Evolutionary conservation across 768 basidiomycete species (phyloP), one percentile per base, ranked within the genome.

Genomic region (Filobasidium floriforme): DNA sequence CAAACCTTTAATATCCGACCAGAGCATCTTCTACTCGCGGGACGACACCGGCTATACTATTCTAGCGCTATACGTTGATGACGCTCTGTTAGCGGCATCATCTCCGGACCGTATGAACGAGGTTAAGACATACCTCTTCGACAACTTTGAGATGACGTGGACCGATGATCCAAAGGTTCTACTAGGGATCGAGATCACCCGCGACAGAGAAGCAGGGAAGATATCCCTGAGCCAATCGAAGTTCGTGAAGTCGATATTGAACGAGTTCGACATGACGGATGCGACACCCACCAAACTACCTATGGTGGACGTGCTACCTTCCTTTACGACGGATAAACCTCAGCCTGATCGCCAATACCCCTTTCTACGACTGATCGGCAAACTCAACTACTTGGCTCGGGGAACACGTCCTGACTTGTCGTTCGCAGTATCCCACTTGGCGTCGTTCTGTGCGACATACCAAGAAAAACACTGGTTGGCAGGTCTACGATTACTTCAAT

Each of bases 121-220:
- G 37, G 65, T 72, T 52, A n/a, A 14, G 40, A 66, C 18, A 10
- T n/a, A 68, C 57, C 55, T 73, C 18, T 12, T 65, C 18, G 6
- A 18, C 19, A 59, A 68, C 2, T 82, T 77, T 75, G 66, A 66
- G 11, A 80, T 82, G 10, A 73, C 76, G 9, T 79, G 80, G 37
- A 73, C 81, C 0, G 80, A 80, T 0, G 72, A 77, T 7, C 65
- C 75, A 0, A 66, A 71, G 1, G 79, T 73, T 51, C 66, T 71
- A 41, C 62, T 84, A 0, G 81, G 82, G 0, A 81, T 83, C 22
- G 74, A 70, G 7, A 44, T 44, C 19, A 19, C 10, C 10, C 43
- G 19, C 10, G 43, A 44, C 43, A 10, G 43, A 19, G 43, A 10
- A 19, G 19, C 10, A 10, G 73, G 61, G 15, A 70, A 69, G 1